Conservation (phyloP, 2,329 filamentous ascomycete species). For the Beauveria scarabaeidicola region DNA sequence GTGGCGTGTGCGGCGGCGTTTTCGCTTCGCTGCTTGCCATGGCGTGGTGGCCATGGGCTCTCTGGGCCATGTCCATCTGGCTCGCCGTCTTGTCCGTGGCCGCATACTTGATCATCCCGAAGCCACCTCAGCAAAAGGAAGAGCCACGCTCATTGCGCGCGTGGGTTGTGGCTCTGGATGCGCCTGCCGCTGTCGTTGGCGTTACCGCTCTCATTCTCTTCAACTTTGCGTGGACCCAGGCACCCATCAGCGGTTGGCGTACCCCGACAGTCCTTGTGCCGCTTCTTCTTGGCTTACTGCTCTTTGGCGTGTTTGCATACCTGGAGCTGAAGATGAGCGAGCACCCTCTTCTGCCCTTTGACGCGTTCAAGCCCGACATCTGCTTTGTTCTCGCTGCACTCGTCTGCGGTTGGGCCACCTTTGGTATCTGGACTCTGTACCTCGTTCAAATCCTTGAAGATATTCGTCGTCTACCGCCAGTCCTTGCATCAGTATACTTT, state of each 20-base stretch:
- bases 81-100: conserved; percentile 25
- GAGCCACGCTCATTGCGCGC: conserved; percentile 9
- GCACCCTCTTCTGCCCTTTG: conserved; percentile 50
- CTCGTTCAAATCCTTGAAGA: conserved; percentile 40
- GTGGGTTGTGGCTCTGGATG: conserved; percentile 27
- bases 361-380: conserved; percentile 33
- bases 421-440: conserved; percentile 47
- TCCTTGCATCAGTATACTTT: conserved; percentile 37
- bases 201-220: conserved; percentile 50
- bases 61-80: conserved; percentile 33
- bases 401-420: conserved; percentile 44
- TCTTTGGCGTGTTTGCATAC: conserved; percentile 47
- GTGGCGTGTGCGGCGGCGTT: conserved; percentile 33
- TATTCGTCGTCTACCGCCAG: conserved; percentile 31
- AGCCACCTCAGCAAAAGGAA: conserved; percentile 15
- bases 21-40: conserved; percentile 33
- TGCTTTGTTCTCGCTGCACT: conserved; percentile 51
- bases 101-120: conserved; percentile 28
- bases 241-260: conserved; percentile 49
- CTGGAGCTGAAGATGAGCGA: conserved; percentile 41
- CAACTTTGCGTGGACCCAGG: conserved; percentile 62
- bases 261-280: conserved; percentile 46
- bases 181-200: conserved; percentile 34
- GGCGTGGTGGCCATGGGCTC: conserved; percentile 41
- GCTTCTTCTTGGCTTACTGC: conserved; percentile 47